A percentile compares a stretch with the other conserved stretches of the same genome.
These are phyloP conservation scores for barrel medic (Medicago truncatula) DNA, from an alignment of 306 rosid species.

Conservation along the genomic window MtrunA17r5.0-ANR NC_053042.1:1626501-1627000, in stretches of 20 bases:
- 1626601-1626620: neutral
- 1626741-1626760: neutral
- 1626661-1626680: slow-evolving; percentile 10
- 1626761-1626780: neutral
- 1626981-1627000: neutral
- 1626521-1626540: slow-evolving; percentile 11
- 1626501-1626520: slow-evolving; percentile 1
- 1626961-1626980: neutral
- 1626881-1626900: too few relatives aligned
- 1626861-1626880: too few relatives aligned
- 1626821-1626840: neutral
- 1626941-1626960: neutral
- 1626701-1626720: neutral
- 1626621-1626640: neutral
- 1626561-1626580: slow-evolving; percentile 29
- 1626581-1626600: neutral
- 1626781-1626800: neutral
- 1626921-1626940: neutral
- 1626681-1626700: neutral
- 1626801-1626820: neutral
- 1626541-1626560: neutral
- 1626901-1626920: slow-evolving; percentile 5
- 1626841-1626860: neutral
- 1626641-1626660: slow-evolving; percentile 2
- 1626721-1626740: neutral